Conservation (phyloP, 1,284 basidiomycete genomes). For the Anthracocystis walkeri region DNA sequence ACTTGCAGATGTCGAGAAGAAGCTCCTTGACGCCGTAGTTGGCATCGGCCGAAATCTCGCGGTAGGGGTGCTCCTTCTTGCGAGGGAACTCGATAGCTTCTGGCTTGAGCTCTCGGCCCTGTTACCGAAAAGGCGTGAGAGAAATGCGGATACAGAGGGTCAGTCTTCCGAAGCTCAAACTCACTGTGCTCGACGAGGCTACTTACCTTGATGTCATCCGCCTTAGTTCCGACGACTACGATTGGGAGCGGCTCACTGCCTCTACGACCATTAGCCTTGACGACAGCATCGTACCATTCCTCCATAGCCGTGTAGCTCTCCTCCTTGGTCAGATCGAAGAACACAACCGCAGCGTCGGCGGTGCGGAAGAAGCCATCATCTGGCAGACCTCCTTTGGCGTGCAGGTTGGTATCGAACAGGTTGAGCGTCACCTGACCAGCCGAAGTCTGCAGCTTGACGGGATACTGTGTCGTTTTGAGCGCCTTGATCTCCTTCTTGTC, state of each 20-base stretch:
- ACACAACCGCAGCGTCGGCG: slow-evolving; percentile 45
- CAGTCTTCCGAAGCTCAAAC: neutral
- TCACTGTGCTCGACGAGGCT: neutral
- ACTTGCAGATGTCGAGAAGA: slow-evolving; percentile 48
- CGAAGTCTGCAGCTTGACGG: slow-evolving; percentile 43
- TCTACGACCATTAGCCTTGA: slow-evolving; percentile 47
- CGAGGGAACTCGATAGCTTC: slow-evolving; percentile 49
- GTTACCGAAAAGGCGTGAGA: neutral
- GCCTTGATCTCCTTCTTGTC: slow-evolving; percentile 51
- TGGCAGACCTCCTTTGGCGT: slow-evolving; percentile 52
- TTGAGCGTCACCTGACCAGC: slow-evolving; percentile 44
- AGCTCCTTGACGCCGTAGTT: slow-evolving; percentile 57
- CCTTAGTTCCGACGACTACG: slow-evolving; percentile 49
- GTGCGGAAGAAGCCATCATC: slow-evolving; percentile 53
- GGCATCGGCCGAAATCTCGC: slow-evolving; percentile 48
- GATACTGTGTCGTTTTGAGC: slow-evolving; percentile 48
- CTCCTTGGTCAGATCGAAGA: slow-evolving; percentile 44
- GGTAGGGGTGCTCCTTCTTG: slow-evolving; percentile 52
- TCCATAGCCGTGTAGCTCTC: slow-evolving; percentile 50
- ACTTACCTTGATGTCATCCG: slow-evolving; percentile 49
- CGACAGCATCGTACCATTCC: slow-evolving; percentile 49
- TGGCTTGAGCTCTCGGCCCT: slow-evolving; percentile 52
- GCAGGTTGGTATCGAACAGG: slow-evolving; percentile 51
- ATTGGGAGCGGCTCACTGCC: slow-evolving; percentile 52
- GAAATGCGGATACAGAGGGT: neutral